Conservation (phyloP, 176 grass and related monocot genomes). For the Triticum urartu region DNA sequence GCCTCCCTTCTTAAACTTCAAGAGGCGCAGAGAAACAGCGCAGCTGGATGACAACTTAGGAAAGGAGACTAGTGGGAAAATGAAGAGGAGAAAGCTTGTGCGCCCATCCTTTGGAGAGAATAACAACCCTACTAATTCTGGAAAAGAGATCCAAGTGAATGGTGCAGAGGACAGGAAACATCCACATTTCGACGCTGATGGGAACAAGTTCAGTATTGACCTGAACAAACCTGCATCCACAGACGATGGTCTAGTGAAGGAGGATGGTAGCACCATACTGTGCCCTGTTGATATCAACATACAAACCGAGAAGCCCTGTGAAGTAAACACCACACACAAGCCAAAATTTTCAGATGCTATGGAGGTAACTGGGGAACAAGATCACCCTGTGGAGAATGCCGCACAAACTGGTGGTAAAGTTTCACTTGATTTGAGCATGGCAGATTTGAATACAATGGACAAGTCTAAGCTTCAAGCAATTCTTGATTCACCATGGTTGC, state of each 20-base stretch:
- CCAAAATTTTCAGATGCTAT: background rate
- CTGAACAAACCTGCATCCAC: slow-evolving; percentile 29
- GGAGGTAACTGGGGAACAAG: background rate
- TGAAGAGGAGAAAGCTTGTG: slow-evolving; percentile 68
- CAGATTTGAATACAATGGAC: slow-evolving; percentile 27
- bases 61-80: slow-evolving; percentile 17
- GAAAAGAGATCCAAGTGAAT: slow-evolving; percentile 8
- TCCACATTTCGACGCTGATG: background rate
- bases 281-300: background rate
- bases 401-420: slow-evolving; percentile 4
- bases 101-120: slow-evolving; percentile 50
- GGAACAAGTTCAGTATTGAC: slow-evolving; percentile 39
- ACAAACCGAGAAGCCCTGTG: slow-evolving; percentile 18
- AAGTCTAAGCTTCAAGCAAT: slow-evolving; percentile 21
- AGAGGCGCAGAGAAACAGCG: slow-evolving; percentile 37
- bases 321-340: background rate
- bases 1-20: slow-evolving; percentile 63
- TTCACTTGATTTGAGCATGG: slow-evolving; percentile 19
- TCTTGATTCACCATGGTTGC: slow-evolving; percentile 10
- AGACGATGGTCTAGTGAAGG: background rate
- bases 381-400: background rate
- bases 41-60: slow-evolving; percentile 27
- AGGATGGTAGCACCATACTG: background rate
- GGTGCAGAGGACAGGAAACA: background rate
- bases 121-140: slow-evolving; percentile 5